Percentiles rank a stretch among this genome's conserved stretches.
These are phyloP conservation scores for Capsicum rhomboideum DNA, from an alignment of 257 asterid genomes.

Conservation along the genomic window DNA sequence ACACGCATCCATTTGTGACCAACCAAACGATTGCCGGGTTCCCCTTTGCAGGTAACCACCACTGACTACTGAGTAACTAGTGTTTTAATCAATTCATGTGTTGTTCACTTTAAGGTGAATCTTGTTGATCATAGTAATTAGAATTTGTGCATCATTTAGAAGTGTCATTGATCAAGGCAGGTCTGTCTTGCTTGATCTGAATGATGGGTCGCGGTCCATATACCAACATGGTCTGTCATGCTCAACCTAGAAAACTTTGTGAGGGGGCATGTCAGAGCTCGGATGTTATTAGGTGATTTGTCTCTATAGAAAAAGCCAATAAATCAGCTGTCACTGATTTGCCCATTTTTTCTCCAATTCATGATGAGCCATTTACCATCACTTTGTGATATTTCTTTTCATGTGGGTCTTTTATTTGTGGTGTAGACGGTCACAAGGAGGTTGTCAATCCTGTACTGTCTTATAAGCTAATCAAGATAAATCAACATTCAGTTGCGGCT, in stretches of 20 bases:
- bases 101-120: not conserved
- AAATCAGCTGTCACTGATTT: not conserved
- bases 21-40: slow-evolving; percentile 65
- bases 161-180: not conserved
- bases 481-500: not conserved
- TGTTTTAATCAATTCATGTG: not conserved
- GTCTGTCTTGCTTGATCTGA: not conserved
- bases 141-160: not conserved
- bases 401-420: not conserved
- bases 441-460: not conserved
- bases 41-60: slow-evolving; percentile 80
- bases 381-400: not conserved
- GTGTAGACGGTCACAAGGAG: not conserved
- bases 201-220: not conserved
- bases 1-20: slow-evolving; percentile 79
- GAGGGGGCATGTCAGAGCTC: not conserved
- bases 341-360: not conserved
- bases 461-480: not conserved
- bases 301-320: not conserved
- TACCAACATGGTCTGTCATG: not conserved
- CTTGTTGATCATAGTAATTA: not conserved
- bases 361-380: not conserved
- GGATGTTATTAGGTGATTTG: not conserved
- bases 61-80: not conserved
- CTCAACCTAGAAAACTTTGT: not conserved